Evolutionary conservation across 495 filamentous ascomycete species (phyloP).

Genomic region (Lophium mytilinum): DNA sequence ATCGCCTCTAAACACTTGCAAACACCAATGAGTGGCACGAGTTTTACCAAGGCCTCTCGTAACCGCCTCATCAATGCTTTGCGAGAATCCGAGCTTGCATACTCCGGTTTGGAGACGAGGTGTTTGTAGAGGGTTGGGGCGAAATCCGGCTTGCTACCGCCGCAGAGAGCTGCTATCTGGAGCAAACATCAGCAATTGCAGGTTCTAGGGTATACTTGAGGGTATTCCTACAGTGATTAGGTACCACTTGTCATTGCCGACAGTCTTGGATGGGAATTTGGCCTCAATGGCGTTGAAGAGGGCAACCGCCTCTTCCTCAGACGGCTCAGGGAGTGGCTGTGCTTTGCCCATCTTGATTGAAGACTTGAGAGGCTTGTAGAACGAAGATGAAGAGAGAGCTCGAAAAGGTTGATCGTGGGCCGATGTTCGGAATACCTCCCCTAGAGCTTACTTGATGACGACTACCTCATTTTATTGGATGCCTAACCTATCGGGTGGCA

Average conservation of each 20-base stretch:
- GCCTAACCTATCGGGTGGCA: too few species aligned
- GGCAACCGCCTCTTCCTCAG: conserved; percentile 27
- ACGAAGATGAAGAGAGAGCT: background rate
- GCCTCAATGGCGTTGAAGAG: conserved; percentile 47
- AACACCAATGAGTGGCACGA: conserved; percentile 27
- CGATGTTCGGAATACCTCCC: too few species aligned
- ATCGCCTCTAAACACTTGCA: conserved; percentile 30
- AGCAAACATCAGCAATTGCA: background rate
- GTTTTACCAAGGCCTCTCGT: conserved; percentile 32
- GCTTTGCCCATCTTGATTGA: background rate
- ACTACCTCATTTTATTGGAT: too few species aligned
- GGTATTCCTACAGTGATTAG: conserved; percentile 40
- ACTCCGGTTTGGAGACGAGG: conserved; percentile 26
- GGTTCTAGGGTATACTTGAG: background rate
- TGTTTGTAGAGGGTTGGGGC: conserved; percentile 28
- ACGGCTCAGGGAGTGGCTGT: conserved; percentile 18
- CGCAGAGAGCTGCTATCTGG: conserved; percentile 22
- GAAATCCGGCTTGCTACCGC: conserved; percentile 26
- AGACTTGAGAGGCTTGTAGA: background rate
- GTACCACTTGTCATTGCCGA: conserved; percentile 50
- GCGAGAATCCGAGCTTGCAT: conserved; percentile 24
- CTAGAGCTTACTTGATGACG: too few species aligned
- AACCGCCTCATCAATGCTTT: conserved; percentile 29
- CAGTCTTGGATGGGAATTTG: conserved; percentile 40
- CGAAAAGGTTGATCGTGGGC: too few species aligned